Conservation (phyloP, 306 rosid genomes). For the Comarum palustre region DNA sequence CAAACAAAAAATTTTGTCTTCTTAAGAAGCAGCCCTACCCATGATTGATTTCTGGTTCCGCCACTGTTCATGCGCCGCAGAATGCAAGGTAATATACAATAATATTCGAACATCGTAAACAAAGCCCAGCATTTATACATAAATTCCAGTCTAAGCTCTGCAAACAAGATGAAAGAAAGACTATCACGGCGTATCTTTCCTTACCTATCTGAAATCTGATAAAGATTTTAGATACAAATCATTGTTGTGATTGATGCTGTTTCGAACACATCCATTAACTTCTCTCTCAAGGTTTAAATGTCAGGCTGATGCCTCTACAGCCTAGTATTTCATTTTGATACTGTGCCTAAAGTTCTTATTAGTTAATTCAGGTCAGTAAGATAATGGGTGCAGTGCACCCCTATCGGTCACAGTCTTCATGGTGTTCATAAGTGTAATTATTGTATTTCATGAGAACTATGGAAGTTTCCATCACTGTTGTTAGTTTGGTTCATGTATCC, state of each 20-base stretch:
- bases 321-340: background rate
- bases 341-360: no score
- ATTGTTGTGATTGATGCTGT: background rate
- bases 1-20: no score
- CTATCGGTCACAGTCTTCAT: background rate
- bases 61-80: no score
- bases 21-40: no score
- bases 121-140: background rate
- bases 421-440: background rate
- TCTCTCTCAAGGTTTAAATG: background rate
- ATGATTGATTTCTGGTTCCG: no score
- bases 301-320: background rate
- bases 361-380: background rate
- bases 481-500: background rate
- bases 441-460: background rate
- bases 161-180: background rate
- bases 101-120: background rate
- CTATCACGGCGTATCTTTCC: background rate
- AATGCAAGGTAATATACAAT: background rate
- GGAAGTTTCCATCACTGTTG: background rate
- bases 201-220: background rate
- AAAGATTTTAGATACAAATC: background rate
- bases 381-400: background rate
- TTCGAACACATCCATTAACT: background rate
- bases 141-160: background rate